A percentile compares a stretch with the other conserved stretches of the same genome.
Evolutionary conservation across 1,139 yeast genomes (phyloP).

Genomic region (Yamadazyma kanchanaburiensis): DNA sequence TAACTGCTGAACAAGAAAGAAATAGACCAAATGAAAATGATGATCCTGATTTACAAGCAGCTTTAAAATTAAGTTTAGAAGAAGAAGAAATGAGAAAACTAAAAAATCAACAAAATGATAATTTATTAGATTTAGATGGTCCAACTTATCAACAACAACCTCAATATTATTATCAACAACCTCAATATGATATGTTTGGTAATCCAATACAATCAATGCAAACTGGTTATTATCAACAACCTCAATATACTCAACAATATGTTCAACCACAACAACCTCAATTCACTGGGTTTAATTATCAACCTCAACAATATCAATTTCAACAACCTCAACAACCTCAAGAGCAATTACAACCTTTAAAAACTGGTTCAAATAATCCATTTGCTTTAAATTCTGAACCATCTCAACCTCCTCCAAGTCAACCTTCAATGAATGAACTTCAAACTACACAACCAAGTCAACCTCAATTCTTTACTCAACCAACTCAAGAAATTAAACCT

Average conservation of each 20-base stretch:
- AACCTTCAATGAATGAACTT: conserved; percentile 7
- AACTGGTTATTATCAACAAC: conserved; percentile 41
- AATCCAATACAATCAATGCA: conserved; percentile 65
- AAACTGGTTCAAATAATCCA: conserved; percentile 89
- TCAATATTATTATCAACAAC: conserved; percentile 28
- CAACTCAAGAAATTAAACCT: conserved; percentile 18
- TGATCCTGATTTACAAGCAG: conserved; percentile 76
- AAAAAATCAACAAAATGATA: conserved; percentile 44
- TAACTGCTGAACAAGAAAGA: conserved; percentile 81
- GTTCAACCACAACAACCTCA: conserved; percentile 21
- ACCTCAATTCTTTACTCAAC: conserved; percentile 22
- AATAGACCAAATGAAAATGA: conserved; percentile 33
- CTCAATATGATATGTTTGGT: conserved; percentile 68
- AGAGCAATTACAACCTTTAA: conserved; percentile 51
- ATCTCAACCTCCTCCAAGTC: conserved; percentile 17
- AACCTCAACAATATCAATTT: conserved; percentile 32
- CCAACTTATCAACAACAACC: conserved; percentile 29
- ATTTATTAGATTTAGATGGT: conserved; percentile 54
- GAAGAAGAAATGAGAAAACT: conserved; percentile 77
- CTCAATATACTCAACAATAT: conserved; percentile 22
- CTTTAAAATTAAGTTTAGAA: conserved; percentile 79
- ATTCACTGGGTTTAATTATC: conserved; percentile 19
- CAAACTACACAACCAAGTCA: conserved; percentile 15
- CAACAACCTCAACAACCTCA: conserved; percentile 35
- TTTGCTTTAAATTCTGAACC: conserved; percentile 55